Percentiles rank a stretch among this genome's conserved stretches.
These are phyloP conservation scores for Verbena officinalis DNA, from an alignment of 257 asterid species.

Conservation along the genomic window DNA sequence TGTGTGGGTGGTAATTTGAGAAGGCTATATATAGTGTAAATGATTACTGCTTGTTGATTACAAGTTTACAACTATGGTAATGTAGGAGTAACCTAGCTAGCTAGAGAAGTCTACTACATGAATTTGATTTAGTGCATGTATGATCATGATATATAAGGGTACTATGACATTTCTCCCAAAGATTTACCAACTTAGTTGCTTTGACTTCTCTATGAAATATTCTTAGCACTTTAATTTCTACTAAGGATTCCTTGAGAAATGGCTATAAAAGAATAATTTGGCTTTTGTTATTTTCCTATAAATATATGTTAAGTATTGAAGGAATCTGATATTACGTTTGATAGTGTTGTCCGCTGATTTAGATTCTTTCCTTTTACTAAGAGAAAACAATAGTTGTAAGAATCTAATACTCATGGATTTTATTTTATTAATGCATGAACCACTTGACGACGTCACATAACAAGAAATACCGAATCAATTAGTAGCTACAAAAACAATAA, in stretches of 20 bases:
- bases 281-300: background rate
- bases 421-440: too few species aligned
- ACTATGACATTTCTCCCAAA: background rate
- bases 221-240: background rate
- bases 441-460: too few species aligned
- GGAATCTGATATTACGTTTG: background rate
- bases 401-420: too few species aligned
- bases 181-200: background rate
- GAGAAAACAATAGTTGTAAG: too few species aligned
- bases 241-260: background rate
- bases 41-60: background rate
- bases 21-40: constrained; percentile 32
- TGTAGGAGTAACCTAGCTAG: constrained; percentile 5
- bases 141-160: background rate
- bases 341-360: background rate
- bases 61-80: background rate
- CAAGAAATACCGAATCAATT: too few species aligned
- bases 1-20: background rate
- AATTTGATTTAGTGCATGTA: background rate
- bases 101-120: too few species aligned
- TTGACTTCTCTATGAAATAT: too few species aligned
- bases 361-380: too few species aligned
- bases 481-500: too few species aligned
- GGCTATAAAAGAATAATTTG: background rate
- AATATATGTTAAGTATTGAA: too few species aligned